Evolutionary conservation across 768 basidiomycete genomes (phyloP).

Genomic region (Mycena sanguinolenta): DNA sequence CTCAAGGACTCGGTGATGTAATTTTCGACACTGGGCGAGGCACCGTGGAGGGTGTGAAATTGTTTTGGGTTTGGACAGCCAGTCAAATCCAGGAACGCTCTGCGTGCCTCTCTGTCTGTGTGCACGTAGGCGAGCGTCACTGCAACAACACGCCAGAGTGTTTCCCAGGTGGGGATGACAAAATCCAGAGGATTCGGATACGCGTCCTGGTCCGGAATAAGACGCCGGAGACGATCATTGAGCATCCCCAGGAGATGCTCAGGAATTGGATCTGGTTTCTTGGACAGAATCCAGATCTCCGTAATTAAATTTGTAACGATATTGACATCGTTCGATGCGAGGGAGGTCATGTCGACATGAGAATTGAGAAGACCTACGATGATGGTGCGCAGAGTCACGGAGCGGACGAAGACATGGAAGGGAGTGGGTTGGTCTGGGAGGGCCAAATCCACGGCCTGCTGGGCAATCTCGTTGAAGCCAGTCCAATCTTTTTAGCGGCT

Average conservation of each 20-base stretch:
- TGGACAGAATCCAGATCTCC: slow-evolving; percentile 62
- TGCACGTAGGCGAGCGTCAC: slow-evolving; percentile 54
- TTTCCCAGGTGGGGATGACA: too few species aligned
- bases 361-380: slow-evolving; percentile 55
- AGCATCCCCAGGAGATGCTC: slow-evolving; percentile 48
- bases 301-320: too few species aligned
- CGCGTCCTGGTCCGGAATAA: slow-evolving; percentile 52
- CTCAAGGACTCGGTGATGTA: slow-evolving; percentile 60
- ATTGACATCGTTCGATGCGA: slow-evolving; percentile 51
- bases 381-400: slow-evolving; percentile 61
- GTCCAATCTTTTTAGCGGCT: slow-evolving; percentile 49
- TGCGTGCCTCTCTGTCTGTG: slow-evolving; percentile 38
- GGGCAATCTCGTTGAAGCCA: slow-evolving; percentile 46
- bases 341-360: slow-evolving; percentile 42
- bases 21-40: background rate
- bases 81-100: slow-evolving; percentile 54
- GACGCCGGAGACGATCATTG: slow-evolving; percentile 51
- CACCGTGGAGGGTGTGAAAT: slow-evolving; percentile 41
- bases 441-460: slow-evolving; percentile 46
- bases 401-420: slow-evolving; percentile 59
- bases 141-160: slow-evolving; percentile 72
- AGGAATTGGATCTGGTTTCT: slow-evolving; percentile 48
- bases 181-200: too few species aligned
- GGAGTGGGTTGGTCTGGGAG: slow-evolving; percentile 35
- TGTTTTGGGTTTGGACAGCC: slow-evolving; percentile 43